These are phyloP conservation scores for Penicillium cinerascens DNA, from an alignment of 495 filamentous ascomycete genomes.

Conservation along the genomic window DNA sequence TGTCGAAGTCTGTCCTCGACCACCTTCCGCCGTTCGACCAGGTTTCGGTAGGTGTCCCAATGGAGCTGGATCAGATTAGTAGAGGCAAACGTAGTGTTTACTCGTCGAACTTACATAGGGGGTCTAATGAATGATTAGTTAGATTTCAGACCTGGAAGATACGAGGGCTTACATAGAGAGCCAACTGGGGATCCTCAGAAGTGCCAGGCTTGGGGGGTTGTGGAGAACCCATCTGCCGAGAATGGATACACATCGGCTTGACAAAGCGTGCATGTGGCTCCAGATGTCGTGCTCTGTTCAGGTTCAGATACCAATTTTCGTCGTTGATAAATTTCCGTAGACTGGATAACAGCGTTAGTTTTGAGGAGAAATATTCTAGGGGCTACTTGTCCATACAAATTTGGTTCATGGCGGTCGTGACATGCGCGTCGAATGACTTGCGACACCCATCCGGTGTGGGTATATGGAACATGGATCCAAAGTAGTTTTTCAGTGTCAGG, in stretches of 20 bases:
- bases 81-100: not conserved
- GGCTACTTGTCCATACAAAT: conserved; percentile 20
- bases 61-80: conserved; percentile 50
- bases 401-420: conserved; percentile 25
- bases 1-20: conserved; percentile 53
- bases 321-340: conserved; percentile 49
- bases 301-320: conserved; percentile 42
- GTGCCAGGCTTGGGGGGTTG: conserved; percentile 15
- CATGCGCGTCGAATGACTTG: conserved; percentile 20
- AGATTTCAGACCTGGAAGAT: not conserved
- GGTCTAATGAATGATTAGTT: conserved; percentile 4
- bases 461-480: conserved; percentile 67
- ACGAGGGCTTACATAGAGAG: conserved; percentile 36
- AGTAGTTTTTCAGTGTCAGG: conserved; percentile 48
- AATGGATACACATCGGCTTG: conserved; percentile 35
- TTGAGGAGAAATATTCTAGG: not conserved
- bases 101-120: conserved; percentile 22
- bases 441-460: conserved; percentile 63
- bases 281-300: conserved; percentile 47
- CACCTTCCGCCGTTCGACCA: conserved; percentile 57
- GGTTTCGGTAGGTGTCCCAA: conserved; percentile 61
- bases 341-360: conserved; percentile 22
- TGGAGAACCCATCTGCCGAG: conserved; percentile 30
- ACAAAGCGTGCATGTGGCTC: conserved; percentile 46
- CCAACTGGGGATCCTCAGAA: conserved; percentile 33